phyloP scores from a whole-genome alignment of 1,139 yeast species.

The Pneumocystis canis region DNA sequence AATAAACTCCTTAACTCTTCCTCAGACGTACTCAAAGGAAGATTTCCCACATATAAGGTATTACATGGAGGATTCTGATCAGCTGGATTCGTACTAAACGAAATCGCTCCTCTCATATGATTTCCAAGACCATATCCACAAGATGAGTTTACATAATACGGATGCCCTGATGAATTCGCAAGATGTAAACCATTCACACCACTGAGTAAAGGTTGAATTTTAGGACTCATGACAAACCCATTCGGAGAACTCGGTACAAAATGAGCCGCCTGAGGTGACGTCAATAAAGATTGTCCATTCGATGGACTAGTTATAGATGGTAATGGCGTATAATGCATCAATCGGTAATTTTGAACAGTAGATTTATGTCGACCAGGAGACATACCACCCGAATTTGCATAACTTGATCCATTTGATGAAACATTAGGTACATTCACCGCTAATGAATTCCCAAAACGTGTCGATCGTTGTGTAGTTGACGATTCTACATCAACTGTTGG shows the following conservation, averaged over 20 bases:
- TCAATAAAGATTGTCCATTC: not conserved
- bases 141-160: not conserved
- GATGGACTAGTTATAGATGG: not conserved
- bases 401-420: not conserved
- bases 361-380: not conserved
- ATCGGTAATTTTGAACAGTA: not conserved
- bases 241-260: not conserved
- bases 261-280: not conserved
- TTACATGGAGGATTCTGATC: conserved; percentile 98
- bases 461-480: not conserved
- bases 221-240: not conserved
- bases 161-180: not conserved
- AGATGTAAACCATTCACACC: not conserved
- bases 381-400: not conserved
- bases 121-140: not conserved
- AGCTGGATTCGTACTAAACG: conserved; percentile 58
- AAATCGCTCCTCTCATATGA: not conserved
- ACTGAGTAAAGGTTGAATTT: not conserved
- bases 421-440: not conserved
- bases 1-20: conserved; percentile 78
- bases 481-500: not conserved
- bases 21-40: conserved; percentile 95
- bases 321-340: not conserved
- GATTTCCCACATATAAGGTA: conserved; percentile 86
- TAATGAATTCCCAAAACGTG: not conserved